Conservation (phyloP, 345 rosid genomes). For the Durio zibethinus region DNA sequence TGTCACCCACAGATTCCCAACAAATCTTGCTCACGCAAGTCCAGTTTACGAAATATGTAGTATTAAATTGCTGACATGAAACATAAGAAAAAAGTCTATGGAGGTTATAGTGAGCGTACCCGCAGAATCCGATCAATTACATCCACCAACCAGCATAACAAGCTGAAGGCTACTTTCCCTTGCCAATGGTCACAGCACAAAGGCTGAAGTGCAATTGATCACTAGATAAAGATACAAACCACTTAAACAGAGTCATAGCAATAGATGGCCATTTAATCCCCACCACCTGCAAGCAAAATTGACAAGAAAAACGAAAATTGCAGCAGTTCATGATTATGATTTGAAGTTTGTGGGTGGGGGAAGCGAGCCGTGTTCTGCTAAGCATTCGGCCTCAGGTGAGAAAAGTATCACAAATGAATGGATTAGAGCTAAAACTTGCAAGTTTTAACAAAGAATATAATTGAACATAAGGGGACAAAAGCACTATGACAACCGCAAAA, state of each 20-base stretch:
- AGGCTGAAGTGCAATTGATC: too few species aligned
- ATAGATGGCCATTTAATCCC: conserved; percentile 75
- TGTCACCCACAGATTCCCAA: not conserved
- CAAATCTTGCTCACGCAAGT: not conserved
- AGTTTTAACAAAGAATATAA: conserved; percentile 73
- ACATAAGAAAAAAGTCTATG: not conserved
- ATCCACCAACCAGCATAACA: conserved; percentile 72
- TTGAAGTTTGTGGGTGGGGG: not conserved
- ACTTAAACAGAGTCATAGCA: conserved; percentile 68
- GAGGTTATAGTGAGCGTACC: conserved; percentile 15
- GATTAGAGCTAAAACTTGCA: not conserved
- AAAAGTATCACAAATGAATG: not conserved
- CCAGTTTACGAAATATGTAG: not conserved
- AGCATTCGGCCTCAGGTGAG: not conserved
- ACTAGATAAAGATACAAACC: conserved; percentile 56
- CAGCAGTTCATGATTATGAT: too few species aligned
- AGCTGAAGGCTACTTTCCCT: conserved; percentile 55
- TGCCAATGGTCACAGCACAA: conserved; percentile 70
- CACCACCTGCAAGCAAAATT: conserved; percentile 44
- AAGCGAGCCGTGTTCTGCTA: not conserved
- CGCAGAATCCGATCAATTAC: conserved; percentile 38
- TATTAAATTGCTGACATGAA: not conserved
- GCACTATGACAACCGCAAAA: conserved; percentile 88
- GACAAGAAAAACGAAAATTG: conserved; percentile 4
- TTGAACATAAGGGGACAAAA: conserved; percentile 67